Evolutionary conservation across 371 early-diverging fungal genomes (phyloP), one percentile per base, ranked within the genome.

Genomic region (Zychaea mexicana): DNA sequence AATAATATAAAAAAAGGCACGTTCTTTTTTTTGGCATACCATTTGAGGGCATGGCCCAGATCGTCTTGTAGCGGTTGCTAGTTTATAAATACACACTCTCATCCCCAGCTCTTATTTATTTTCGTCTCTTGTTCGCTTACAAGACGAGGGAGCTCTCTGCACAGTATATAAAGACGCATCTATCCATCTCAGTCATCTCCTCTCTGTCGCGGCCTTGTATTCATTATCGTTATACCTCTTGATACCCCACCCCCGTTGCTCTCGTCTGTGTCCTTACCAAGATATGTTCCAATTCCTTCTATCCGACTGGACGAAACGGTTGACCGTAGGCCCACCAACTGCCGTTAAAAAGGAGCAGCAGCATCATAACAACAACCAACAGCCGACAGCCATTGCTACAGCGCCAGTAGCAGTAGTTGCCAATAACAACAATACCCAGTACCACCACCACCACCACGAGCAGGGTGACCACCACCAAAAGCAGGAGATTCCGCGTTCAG

Each of bases 291-390:
- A 58, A 36, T 58, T 36, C 42, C 46, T 63, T 31, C 8, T 63
- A 13, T n/a, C 64, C 49, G 64, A 63, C 57, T 63, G 64, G 64
- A 63, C 55, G 47, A 55, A 57, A 45, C 56, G 64, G 39, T 32
- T 55, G 17, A 27, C 64, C 27, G 46, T 5, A 45, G 38, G 38
- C 38, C 38, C 38, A n/a, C n/a, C n/a, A n/a, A n/a, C n/a, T n/a
- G n/a, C n/a, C n/a, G n/a, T n/a, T n/a, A n/a, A n/a, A n/a, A 36
- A 63, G 33, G 15, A 58, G 42, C 15, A 24, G n/a, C 27, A 58
- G 28, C 39, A 45, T n/a, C 21, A 58, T 8, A 56, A 52, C 45
- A 58, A 28, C 33, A 24, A 54, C 57, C 4, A n/a, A 19, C 42
- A 28, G 22, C 32, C 8, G 13, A 32, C 12, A 57, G 3, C 33